Evolutionary conservation across 495 filamentous ascomycete species (phyloP).

Genomic region (Trichoderma asperelloides): DNA sequence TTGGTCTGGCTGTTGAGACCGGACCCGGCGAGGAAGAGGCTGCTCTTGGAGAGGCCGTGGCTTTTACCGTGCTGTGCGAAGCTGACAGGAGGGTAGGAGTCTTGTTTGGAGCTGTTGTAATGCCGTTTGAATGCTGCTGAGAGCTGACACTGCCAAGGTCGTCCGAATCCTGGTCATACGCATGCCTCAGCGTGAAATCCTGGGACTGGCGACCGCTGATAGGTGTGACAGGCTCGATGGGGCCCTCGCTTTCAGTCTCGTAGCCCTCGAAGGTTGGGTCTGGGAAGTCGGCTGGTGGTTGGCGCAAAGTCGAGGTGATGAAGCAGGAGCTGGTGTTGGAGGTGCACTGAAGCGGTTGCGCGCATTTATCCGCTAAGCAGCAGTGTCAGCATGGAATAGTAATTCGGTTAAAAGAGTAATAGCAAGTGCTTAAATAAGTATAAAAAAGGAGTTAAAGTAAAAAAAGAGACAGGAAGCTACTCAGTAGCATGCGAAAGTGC

Average conservation of each 20-base stretch:
- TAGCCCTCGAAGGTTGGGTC: slow-evolving; percentile 38
- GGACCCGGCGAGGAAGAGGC: neutral
- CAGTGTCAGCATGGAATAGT: neutral
- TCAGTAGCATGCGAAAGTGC: neutral
- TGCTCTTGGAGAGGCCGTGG: neutral
- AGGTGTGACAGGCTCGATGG: slow-evolving; percentile 40
- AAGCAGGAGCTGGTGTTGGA: neutral
- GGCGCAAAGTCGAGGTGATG: slow-evolving; percentile 14
- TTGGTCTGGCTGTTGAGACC: neutral
- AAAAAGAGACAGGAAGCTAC: neutral
- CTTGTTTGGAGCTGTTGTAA: neutral
- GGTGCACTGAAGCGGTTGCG: neutral
- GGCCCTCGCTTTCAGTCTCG: slow-evolving; percentile 38
- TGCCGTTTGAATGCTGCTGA: neutral
- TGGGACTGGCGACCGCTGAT: slow-evolving; percentile 41
- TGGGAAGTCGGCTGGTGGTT: slow-evolving; percentile 33
- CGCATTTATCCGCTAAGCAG: neutral
- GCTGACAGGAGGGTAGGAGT: neutral
- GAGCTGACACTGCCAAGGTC: neutral
- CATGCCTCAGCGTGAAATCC: slow-evolving; percentile 24
- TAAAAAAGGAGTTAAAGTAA: neutral
- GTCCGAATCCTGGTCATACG: neutral
- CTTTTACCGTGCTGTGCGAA: neutral
- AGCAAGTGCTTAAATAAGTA: neutral
- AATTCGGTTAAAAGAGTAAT: neutral